Base-by-base conservation (phyloP, 805 yeast genomes). In the Starmerella sp. region DNA sequence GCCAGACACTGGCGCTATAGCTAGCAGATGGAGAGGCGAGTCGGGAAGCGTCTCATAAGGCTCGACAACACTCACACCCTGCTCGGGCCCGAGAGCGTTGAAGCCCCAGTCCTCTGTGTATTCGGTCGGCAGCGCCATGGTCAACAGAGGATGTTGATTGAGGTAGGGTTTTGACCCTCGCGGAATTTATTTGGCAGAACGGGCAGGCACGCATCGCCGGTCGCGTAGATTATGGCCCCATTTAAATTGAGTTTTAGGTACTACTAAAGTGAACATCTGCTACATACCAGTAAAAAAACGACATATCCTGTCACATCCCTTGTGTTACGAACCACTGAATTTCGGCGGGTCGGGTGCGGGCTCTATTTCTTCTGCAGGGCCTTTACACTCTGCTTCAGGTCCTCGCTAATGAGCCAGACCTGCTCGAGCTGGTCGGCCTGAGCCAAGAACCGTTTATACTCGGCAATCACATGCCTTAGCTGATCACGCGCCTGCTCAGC, bases 61-160 rank as follows among this genome's bases (percentile, higher is more conserved):
- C 11, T 47, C 55, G 14, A 53, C 57, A 10, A 59, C 38, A 3
- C 38, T n/a, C 22, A 58, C 17, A 6, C 64, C 66, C 4, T 35
- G 45, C 46, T 51, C 58, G 2, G 59, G 57, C n/a, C 66, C 66
- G 4, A 58, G 34, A 7, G 45, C 50, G 17, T 54, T 57, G 38
- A 63, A 59, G 11, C 57, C 57, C 66, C 65, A 62, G 55, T 60
- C 60, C 15, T 61, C 64, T 5, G 64, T 57, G 43, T 37, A 49
- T 30, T n/a, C 42, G 15, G 55, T 52, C 8, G 55, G 57, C 55
- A 60, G 51, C 37, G 48, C 51, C 53, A 45, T 50, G 52, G 49
- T 34, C 39, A 46, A 46, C 49, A 46, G 14, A 30, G 35, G 36
- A 13, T 32, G 48, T 44, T 31, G 29, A 28, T 44, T 28, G 31